A percentile compares a stretch with the other conserved stretches of the same genome.
Conservation (phyloP, 23 red algal genomes). For the Gracilaria gracilis region DNA sequence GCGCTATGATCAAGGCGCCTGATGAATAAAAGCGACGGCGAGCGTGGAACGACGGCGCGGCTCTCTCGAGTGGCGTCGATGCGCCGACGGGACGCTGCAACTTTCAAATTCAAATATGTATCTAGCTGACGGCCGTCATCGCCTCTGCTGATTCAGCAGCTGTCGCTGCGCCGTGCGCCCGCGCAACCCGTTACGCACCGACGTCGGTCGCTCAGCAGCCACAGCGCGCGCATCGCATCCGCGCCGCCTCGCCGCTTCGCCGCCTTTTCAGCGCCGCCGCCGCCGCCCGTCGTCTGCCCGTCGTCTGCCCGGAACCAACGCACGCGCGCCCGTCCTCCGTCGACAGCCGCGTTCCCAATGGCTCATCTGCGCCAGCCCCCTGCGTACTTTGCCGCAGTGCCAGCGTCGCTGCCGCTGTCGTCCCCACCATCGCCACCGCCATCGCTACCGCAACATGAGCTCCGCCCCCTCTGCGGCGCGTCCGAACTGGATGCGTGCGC, state of each 20-base stretch:
- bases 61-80: conserved; percentile 15
- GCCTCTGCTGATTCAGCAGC: too few relatives aligned
- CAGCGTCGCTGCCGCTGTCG: background rate
- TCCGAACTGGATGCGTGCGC: too few relatives aligned
- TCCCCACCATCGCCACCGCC: background rate
- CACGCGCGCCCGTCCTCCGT: background rate
- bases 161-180: background rate
- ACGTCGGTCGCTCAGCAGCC: background rate
- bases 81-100: background rate
- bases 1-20: too few relatives aligned
- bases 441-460: background rate
- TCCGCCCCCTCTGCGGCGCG: too few relatives aligned
- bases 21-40: too few relatives aligned
- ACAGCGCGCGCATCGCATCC: background rate
- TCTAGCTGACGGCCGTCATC: too few relatives aligned
- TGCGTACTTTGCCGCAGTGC: background rate
- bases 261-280: background rate
- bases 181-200: background rate
- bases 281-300: background rate
- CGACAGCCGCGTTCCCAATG: background rate
- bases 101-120: conserved; percentile 7
- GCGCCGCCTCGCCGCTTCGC: background rate
- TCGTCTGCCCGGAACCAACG: too few relatives aligned
- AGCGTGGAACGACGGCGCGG: too few relatives aligned
- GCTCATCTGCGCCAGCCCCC: background rate